Evolutionary conservation across 768 basidiomycete species (phyloP), one percentile per base, ranked within the genome.

Genomic region (Tulasnella sp.): DNA sequence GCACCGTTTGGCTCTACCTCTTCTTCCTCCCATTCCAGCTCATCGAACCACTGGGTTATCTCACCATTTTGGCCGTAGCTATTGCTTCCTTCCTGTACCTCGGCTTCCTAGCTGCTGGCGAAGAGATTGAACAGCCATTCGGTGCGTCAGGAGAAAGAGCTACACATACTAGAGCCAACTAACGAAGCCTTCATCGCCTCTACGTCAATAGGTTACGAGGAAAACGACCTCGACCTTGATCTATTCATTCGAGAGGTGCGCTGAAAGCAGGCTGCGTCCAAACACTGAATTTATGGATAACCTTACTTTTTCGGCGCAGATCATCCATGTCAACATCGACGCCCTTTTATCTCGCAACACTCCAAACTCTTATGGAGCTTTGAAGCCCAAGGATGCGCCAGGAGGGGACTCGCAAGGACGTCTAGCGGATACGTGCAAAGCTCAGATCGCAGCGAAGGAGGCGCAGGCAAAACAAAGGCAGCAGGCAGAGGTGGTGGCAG

Each of bases 21-120:
- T 92, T 93, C 86, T 91, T 92, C 84, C 86, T 94, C 1, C 93
- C 92, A 1, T 93, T 94, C 88, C 92, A 94, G 84, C 87, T 93
- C 9, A 88, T 91, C 75, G 86, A 86, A 68, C 88, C 88, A 44
- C 91, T 93, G 81, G 86, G 85, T 16, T 93, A 91, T 87, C 89
- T 89, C 83, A 88, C 91, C 4, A 90, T 93, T 62, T 90, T 90
- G 0, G 92, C 91, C 52, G 91, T 92, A 7, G 87, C 87, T 21
- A 87, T 93, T 58, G 91, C 92, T 1, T 86, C 91, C 0, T 92
- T 92, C 85, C 92, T 92, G 77, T 93, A 92, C 84, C 88, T 93
- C n/a, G 92, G 92, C 34, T 92, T 93, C 84, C 83, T 94, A 27
- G 91, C 92, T 9, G 91, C 92, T 1, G 92, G 83, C 6, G 81